Evolutionary conservation across 179 eudicot genomes (phyloP).

Genomic region (Sideroxylon spinosum): DNA sequence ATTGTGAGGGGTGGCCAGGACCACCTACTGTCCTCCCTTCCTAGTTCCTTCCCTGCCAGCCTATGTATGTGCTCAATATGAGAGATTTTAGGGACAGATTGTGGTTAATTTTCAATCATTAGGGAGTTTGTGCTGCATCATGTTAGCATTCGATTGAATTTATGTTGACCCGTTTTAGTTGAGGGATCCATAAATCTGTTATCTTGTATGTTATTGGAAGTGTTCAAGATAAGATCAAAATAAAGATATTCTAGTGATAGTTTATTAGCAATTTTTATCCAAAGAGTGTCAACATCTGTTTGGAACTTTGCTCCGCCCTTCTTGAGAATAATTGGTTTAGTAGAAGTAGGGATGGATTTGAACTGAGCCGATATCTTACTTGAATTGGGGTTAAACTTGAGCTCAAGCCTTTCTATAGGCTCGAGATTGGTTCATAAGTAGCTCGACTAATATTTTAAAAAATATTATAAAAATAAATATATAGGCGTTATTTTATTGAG

Average conservation of each 20-base stretch:
- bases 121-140: no score
- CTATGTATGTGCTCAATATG: no score
- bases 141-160: neutral
- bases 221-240: neutral
- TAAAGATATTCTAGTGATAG: neutral
- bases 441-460: no score
- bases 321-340: neutral
- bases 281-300: neutral
- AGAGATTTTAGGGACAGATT: no score
- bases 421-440: no score
- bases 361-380: neutral
- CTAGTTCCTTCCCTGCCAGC: no score
- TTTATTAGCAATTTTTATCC: neutral
- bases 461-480: no score
- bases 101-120: no score
- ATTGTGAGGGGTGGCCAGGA: no score
- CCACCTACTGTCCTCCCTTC: no score
- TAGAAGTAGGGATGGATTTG: neutral
- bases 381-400: neutral
- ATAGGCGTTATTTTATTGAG: no score
- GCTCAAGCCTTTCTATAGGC: no score
- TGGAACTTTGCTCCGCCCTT: neutral
- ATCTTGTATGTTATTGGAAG: neutral
- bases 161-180: neutral
- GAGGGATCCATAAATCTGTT: neutral